Base-by-base conservation (phyloP, 1,284 basidiomycete genomes). In the Fereydounia khargensis region DNA sequence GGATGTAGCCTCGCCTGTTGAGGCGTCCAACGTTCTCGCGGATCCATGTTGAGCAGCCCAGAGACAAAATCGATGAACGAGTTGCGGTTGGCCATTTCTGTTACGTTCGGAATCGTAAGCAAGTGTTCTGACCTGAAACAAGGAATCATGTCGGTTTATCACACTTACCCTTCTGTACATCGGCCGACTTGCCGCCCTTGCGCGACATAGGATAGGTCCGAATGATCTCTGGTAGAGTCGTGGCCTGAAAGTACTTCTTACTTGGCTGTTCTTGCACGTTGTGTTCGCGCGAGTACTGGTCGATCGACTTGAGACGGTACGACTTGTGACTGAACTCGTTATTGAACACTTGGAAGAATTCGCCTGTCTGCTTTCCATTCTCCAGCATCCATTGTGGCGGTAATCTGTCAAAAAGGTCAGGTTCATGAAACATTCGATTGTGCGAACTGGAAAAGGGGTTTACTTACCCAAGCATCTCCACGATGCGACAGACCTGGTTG, bases 21-120 rank as follows among this genome's bases (percentile, higher is more conserved):
- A 21, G 95, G 94, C 8, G 92, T 88, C 95, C 94, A 99, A 50
- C 94, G 82, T 67, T 90, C 87, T 49, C 92, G 85, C 14, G 95
- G 94, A 72, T 98, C 91, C 79, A 97, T 81, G 76, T 95, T 88
- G 48, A 99, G 81, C 30, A 98, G 80, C 16, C 94, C 94, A 72
- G 90, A 85, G 53, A 94, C 94, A 79, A 99, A 98, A 79, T 99
- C 92, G 77, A 96, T 90, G 78, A 99, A 97, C 14, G 91, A 87
- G 47, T 88, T 83, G 37, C 94, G 84, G 68, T 91, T 91, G 65
- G 90, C 87, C 81, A 94, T 85, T 78, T 97, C 92, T 92, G 70
- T 35, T 9, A 6, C 42, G 31, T 6, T 18, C 14, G 8, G 25
- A 27, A 27, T 8, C 8, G 25, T 14, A 27, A 14, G n/a, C n/a